Conservation (phyloP, 768 basidiomycete species). For the Ramaria sp. region DNA sequence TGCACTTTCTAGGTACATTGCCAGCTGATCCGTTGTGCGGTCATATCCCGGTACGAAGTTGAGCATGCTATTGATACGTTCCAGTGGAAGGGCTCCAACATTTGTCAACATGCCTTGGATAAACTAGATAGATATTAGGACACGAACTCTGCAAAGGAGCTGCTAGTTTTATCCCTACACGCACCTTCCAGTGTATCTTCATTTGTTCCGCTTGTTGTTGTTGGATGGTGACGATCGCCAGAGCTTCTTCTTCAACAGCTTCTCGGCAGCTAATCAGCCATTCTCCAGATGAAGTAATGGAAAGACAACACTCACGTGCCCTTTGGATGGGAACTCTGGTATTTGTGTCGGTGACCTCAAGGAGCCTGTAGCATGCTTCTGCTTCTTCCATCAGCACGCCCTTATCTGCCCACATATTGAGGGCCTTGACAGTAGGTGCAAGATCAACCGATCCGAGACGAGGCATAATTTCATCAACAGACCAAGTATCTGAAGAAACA, state of each 20-base stretch:
- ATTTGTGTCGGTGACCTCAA: conserved; percentile 51
- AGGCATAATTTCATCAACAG: conserved; percentile 52
- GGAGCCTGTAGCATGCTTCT: conserved; percentile 48
- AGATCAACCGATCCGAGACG: conserved; percentile 57
- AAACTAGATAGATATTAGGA: no score
- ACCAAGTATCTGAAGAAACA: conserved; percentile 48
- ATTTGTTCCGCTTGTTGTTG: conserved; percentile 81
- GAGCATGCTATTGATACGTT: conserved; percentile 85
- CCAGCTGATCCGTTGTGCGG: conserved; percentile 68
- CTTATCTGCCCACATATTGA: conserved; percentile 75
- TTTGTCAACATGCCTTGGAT: conserved; percentile 90
- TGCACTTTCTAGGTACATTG: conserved; percentile 70
- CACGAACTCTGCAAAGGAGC: conserved; percentile 6
- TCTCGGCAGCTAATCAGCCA: conserved; percentile 11
- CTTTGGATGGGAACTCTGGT: conserved; percentile 9
- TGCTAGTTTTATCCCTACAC: conserved; percentile 12
- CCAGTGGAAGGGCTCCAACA: conserved; percentile 60
- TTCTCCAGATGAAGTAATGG: conserved; percentile 8
- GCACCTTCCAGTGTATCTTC: conserved; percentile 80
- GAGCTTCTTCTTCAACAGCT: conserved; percentile 33
- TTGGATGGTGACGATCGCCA: conserved; percentile 43
- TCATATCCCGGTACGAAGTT: conserved; percentile 78
- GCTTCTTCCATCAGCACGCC: conserved; percentile 67
- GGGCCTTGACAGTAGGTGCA: conserved; percentile 54
- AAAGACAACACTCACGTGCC: conserved; percentile 14